phyloP scores from a whole-genome alignment of 2,329 filamentous ascomycete genomes.

The Amesomyces nigricolor region DNA sequence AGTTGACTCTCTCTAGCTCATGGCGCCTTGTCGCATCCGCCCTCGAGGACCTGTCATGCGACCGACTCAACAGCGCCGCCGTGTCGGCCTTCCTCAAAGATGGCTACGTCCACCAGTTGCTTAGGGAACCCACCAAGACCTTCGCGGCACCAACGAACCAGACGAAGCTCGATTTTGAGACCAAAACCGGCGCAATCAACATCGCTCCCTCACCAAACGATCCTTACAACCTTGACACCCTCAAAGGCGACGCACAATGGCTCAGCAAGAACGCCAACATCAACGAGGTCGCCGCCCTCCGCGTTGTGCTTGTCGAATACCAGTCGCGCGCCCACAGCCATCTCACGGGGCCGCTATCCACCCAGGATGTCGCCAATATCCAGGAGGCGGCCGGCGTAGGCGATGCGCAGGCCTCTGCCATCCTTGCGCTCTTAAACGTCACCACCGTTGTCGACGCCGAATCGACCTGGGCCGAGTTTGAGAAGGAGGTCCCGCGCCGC shows the following conservation, averaged over 20 bases:
- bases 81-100: constrained; percentile 68
- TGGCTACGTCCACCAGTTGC: constrained; percentile 59
- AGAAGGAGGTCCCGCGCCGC: constrained; percentile 56
- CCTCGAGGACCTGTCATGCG: constrained; percentile 50
- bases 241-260: constrained; percentile 84
- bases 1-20: constrained; percentile 39
- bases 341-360: constrained; percentile 65
- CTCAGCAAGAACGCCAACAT: constrained; percentile 71
- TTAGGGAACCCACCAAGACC: constrained; percentile 62
- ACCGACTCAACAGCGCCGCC: constrained; percentile 47
- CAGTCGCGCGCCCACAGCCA: constrained; percentile 72
- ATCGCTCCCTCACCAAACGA: constrained; percentile 62
- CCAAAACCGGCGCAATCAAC: constrained; percentile 81
- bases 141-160: constrained; percentile 59
- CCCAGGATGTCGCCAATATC: constrained; percentile 71
- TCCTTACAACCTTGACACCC: constrained; percentile 66
- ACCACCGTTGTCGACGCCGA: constrained; percentile 46
- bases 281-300: constrained; percentile 75
- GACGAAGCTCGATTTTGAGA: constrained; percentile 69
- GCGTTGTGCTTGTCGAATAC: constrained; percentile 76
- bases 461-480: constrained; percentile 53
- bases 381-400: constrained; percentile 66
- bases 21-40: constrained; percentile 57
- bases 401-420: constrained; percentile 51
- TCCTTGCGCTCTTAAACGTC: constrained; percentile 49